A percentile compares a stretch with the other conserved stretches of the same genome.
phyloP scores from a whole-genome alignment of 495 filamentous ascomycete genomes.

The Penicillium simplicissimum region DNA sequence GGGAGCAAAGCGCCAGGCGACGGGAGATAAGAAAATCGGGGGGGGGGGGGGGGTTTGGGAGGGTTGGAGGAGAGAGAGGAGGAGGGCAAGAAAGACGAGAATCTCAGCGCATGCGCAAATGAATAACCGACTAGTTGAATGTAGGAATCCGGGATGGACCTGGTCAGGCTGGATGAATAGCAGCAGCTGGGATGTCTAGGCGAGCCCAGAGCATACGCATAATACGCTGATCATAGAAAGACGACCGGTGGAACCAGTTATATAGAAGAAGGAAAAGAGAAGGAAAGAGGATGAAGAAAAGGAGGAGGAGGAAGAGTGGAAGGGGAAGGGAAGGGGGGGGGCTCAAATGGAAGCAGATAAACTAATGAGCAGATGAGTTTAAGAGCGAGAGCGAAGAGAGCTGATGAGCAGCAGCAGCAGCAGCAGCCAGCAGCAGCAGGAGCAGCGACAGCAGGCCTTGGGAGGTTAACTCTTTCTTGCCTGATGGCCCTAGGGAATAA shows the following conservation, averaged over 20 bases:
- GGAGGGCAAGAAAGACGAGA: slow-evolving; percentile 1
- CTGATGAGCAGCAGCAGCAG: too few species aligned
- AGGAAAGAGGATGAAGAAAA: slow-evolving; percentile 6
- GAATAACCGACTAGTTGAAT: neutral
- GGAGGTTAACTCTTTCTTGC: neutral
- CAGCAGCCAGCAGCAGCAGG: too few species aligned
- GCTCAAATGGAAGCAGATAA: slow-evolving; percentile 7
- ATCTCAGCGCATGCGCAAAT: slow-evolving; percentile 23
- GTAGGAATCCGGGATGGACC: slow-evolving; percentile 19
- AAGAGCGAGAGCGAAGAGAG: slow-evolving; percentile 15
- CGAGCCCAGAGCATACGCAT: slow-evolving; percentile 28
- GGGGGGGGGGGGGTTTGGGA: neutral
- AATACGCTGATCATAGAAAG: slow-evolving; percentile 21
- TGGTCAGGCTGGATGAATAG: slow-evolving; percentile 26
- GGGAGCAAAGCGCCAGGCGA: slow-evolving; percentile 9
- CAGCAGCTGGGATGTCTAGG: slow-evolving; percentile 21
- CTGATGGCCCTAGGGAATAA: slow-evolving; percentile 25
- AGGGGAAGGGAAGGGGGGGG: slow-evolving; percentile 6
- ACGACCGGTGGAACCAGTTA: neutral
- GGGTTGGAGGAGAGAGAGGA: neutral
- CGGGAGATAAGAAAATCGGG: slow-evolving; percentile 3
- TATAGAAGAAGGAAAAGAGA: slow-evolving; percentile 5
- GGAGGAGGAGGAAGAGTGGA: neutral
- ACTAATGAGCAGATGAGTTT: slow-evolving; percentile 11
- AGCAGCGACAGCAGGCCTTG: neutral